These are phyloP conservation scores for Neurospora cerealis DNA, from an alignment of 495 filamentous ascomycete genomes.

Conservation along the genomic window DNA sequence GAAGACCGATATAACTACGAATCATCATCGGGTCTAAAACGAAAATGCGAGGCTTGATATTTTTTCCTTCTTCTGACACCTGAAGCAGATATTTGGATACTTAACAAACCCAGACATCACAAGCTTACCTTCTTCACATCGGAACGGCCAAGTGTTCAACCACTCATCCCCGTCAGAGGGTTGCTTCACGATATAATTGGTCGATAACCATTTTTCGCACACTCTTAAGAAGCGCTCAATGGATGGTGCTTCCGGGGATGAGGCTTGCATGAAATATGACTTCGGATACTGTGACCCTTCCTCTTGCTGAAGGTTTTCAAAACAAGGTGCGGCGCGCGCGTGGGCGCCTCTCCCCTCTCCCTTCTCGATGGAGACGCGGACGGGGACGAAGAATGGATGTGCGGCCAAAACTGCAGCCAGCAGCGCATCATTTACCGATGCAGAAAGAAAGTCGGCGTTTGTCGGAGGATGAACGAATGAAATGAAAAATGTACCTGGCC, in stretches of 20 bases:
- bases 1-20: not conserved
- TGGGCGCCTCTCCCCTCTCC: not conserved
- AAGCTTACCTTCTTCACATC: not conserved
- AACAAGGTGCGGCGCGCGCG: not conserved
- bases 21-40: not conserved
- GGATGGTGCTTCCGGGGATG: not conserved
- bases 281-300: not conserved
- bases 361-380: not conserved
- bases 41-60: too few relatives aligned
- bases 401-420: not conserved
- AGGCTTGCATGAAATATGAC: not conserved
- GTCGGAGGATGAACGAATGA: not conserved
- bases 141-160: not conserved
- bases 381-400: not conserved
- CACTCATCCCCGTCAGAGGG: conserved; percentile 2
- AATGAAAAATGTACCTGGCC: not conserved
- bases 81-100: too few relatives aligned
- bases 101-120: too few relatives aligned
- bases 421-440: not conserved
- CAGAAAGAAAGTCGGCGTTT: not conserved
- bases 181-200: conserved; percentile 5
- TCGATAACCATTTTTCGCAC: not conserved
- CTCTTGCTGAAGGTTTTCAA: too few relatives aligned
- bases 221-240: not conserved
- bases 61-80: too few relatives aligned